These are phyloP conservation scores for Ascocoryne sarcoides DNA, from an alignment of 2,329 filamentous ascomycete species.

Conservation along the genomic window DNA sequence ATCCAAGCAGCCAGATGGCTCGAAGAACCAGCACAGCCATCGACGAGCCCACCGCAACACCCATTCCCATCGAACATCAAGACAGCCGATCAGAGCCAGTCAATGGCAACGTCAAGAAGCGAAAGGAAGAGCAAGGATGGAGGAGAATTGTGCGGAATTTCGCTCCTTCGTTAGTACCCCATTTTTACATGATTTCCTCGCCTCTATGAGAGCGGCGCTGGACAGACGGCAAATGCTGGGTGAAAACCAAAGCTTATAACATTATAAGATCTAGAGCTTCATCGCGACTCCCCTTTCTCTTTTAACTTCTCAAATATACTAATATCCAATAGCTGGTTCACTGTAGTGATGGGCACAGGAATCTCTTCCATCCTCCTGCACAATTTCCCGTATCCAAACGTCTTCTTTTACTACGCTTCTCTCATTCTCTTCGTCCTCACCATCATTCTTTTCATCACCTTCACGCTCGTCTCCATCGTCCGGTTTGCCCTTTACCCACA, in stretches of 20 bases:
- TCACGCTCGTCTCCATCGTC: conserved; percentile 44
- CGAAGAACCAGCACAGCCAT: too few relatives aligned
- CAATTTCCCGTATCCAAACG: conserved; percentile 50
- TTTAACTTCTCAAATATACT: too few relatives aligned
- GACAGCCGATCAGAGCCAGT: background rate
- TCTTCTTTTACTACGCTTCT: conserved; percentile 50
- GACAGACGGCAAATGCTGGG: too few relatives aligned
- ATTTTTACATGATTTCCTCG: conserved; percentile 7
- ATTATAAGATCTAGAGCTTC: too few relatives aligned
- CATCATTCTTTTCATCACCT: conserved; percentile 45
- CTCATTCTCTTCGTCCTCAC: conserved; percentile 55
- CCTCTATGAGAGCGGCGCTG: too few relatives aligned
- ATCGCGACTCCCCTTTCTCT: too few relatives aligned
- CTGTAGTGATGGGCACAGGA: conserved; percentile 58
- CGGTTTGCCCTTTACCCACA: conserved; percentile 58
- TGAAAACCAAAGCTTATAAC: too few relatives aligned
- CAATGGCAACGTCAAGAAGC: background rate
- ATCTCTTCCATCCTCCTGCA: conserved; percentile 55
- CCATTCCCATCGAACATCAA: too few relatives aligned
- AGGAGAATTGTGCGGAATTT: conserved; percentile 41
- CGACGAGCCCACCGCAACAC: too few relatives aligned
- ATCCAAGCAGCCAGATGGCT: too few relatives aligned
- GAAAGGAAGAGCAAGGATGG: conserved; percentile 12
- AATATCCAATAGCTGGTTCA: conserved; percentile 55
- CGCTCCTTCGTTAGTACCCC: conserved; percentile 44